A percentile compares a stretch with the other conserved stretches of the same genome.
phyloP scores from a whole-genome alignment of 2,329 filamentous ascomycete genomes.

The Didymella keratinophila region DNA sequence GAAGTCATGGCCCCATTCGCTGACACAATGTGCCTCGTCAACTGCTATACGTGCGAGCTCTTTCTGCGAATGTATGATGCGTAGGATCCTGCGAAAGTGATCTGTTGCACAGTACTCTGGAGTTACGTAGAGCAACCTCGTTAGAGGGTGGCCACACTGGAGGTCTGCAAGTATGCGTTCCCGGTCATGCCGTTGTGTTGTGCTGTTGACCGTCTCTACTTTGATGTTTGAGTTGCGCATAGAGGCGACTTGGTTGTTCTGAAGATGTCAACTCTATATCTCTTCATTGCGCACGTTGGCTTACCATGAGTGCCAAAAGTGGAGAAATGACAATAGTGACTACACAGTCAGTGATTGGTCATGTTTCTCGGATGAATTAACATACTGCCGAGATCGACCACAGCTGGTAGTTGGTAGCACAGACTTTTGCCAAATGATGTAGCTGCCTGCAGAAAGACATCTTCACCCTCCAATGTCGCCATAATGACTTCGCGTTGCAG shows the following conservation, averaged over 20 bases:
- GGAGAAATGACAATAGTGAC: constrained; percentile 92
- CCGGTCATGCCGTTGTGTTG: constrained; percentile 71
- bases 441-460: constrained; percentile 93
- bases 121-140: constrained; percentile 87
- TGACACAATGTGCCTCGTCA: constrained; percentile 96
- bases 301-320: constrained; percentile 85
- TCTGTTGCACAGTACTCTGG: constrained; percentile 85
- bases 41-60: constrained; percentile 89
- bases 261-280: constrained; percentile 7
- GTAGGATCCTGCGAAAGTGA: constrained; percentile 77
- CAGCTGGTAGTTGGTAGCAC: constrained; percentile 90
- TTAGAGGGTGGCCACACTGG: constrained; percentile 84
- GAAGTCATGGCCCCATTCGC: constrained; percentile 98
- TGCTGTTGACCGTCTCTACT: constrained; percentile 87
- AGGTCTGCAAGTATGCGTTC: constrained; percentile 79
- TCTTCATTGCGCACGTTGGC: constrained; percentile 14
- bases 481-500: constrained; percentile 87
- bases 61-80: constrained; percentile 76
- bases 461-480: constrained; percentile 79
- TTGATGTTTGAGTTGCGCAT: constrained; percentile 76
- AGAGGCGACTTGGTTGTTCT: constrained; percentile 92
- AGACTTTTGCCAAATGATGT: constrained; percentile 92
- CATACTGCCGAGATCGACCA: constrained; percentile 85
- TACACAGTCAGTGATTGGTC: constrained; percentile 47
- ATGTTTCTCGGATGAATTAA: constrained; percentile 26